Conservation (phyloP, 257 asterid species). For the Verbena officinalis region DNA sequence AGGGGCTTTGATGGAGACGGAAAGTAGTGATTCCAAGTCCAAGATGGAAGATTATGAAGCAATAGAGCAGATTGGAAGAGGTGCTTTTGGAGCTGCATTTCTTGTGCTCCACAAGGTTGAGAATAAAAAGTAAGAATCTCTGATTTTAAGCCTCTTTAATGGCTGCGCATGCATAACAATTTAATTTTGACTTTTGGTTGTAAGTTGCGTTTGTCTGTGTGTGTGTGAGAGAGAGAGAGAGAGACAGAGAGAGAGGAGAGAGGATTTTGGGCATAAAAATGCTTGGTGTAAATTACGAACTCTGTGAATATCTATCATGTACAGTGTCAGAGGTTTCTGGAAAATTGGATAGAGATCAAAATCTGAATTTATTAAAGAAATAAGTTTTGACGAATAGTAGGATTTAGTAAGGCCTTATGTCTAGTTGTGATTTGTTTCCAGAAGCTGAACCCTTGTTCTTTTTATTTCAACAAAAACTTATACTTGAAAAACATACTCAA, state of each 20-base stretch:
- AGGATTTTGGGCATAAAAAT: background rate
- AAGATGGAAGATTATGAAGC: constrained; percentile 82
- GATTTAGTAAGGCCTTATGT: background rate
- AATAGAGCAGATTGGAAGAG: constrained; percentile 88
- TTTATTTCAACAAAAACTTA: background rate
- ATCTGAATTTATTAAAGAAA: background rate
- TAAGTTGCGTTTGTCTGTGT: constrained; percentile 22
- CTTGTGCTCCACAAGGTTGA: constrained; percentile 76
- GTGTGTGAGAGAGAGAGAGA: constrained; percentile 8
- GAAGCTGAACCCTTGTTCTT: background rate
- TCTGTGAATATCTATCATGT: background rate
- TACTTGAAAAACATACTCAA: background rate
- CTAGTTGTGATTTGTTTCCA: background rate
- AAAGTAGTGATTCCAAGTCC: constrained; percentile 49
- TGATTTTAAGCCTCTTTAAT: constrained; percentile 4
- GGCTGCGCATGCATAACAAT: constrained; percentile 27
- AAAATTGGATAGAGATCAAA: background rate
- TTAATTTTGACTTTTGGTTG: constrained; percentile 18
- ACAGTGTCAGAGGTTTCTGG: background rate
- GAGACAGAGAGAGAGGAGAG: background rate
- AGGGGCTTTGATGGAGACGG: constrained; percentile 62
- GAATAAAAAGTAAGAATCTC: constrained; percentile 59
- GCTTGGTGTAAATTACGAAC: background rate
- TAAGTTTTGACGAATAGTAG: background rate
- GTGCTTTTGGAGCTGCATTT: constrained; percentile 81